Conservation (phyloP, 495 filamentous ascomycete genomes). For the Aspergillus coremiiformis region DNA sequence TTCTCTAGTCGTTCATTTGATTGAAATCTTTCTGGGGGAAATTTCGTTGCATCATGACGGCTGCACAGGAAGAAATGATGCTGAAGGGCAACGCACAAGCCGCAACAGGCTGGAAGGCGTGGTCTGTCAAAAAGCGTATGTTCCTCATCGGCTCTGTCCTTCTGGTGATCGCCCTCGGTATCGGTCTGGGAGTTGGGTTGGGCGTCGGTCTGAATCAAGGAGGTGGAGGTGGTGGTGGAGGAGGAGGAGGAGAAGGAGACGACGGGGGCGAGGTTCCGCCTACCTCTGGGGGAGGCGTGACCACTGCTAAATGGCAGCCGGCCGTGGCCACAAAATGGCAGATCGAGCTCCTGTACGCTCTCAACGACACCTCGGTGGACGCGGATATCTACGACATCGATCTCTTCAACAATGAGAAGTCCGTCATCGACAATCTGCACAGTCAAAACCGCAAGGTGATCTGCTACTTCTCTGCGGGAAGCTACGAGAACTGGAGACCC, state of each 20-base stretch:
- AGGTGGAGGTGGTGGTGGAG: no score
- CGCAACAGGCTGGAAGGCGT: slow-evolving; percentile 24
- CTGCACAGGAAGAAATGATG: slow-evolving; percentile 4
- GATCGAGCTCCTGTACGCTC: slow-evolving; percentile 40
- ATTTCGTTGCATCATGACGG: background rate
- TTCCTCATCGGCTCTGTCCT: slow-evolving; percentile 21
- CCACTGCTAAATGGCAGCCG: slow-evolving; percentile 41
- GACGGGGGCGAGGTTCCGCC: slow-evolving; percentile 11
- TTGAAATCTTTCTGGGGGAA: background rate
- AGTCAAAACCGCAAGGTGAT: slow-evolving; percentile 48
- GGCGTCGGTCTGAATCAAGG: slow-evolving; percentile 33
- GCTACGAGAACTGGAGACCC: slow-evolving; percentile 51
- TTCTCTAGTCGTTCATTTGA: background rate
- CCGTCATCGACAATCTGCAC: slow-evolving; percentile 43
- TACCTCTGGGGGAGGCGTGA: slow-evolving; percentile 20
- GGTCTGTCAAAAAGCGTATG: slow-evolving; percentile 35
- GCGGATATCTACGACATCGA: slow-evolving; percentile 55
- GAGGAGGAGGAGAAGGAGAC: no score
- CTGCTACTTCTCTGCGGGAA: slow-evolving; percentile 69
- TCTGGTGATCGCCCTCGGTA: slow-evolving; percentile 41
- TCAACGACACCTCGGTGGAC: slow-evolving; percentile 39
- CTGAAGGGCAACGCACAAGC: slow-evolving; percentile 14
- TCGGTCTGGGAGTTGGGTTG: slow-evolving; percentile 49
- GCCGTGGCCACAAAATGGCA: slow-evolving; percentile 47
- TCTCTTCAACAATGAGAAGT: slow-evolving; percentile 45